phyloP scores from a whole-genome alignment of 768 basidiomycete genomes.

The Calocera cornea region DNA sequence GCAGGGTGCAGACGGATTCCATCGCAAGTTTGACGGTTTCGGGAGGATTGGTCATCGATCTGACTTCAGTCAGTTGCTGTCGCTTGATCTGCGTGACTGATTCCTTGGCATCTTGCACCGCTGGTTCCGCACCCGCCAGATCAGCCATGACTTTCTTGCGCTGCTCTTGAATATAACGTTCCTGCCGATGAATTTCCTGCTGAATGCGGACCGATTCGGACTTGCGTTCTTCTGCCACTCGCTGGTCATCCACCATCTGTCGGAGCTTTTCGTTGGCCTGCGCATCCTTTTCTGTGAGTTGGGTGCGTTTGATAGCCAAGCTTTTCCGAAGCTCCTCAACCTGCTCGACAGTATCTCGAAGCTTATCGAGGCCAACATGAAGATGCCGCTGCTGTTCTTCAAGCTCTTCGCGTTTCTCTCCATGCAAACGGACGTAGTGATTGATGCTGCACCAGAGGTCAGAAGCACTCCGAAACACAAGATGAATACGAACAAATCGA shows the following conservation, averaged over 20 bases:
- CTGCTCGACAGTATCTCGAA: constrained; percentile 87
- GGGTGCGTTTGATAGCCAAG: constrained; percentile 82
- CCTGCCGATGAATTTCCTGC: constrained; percentile 82
- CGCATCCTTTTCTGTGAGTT: constrained; percentile 82
- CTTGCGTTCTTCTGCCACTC: constrained; percentile 98
- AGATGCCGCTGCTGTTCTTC: constrained; percentile 98
- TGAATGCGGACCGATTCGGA: constrained; percentile 92
- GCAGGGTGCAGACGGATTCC: constrained; percentile 93
- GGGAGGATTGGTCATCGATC: constrained; percentile 95
- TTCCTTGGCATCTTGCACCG: constrained; percentile 83
- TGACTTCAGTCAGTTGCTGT: constrained; percentile 90
- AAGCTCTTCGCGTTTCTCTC: constrained; percentile 90
- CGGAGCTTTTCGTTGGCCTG: constrained; percentile 96
- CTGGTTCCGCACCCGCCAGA: constrained; percentile 94
- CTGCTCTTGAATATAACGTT: constrained; percentile 76
- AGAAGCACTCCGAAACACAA: constrained; percentile 1
- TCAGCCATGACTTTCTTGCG: constrained; percentile 83
- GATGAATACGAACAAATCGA: constrained; percentile 73
- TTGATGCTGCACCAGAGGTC: constrained; percentile 52
- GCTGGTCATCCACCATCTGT: constrained; percentile 96
- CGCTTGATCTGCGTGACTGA: constrained; percentile 97
- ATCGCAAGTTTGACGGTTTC: constrained; percentile 95
- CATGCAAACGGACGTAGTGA: constrained; percentile 89
- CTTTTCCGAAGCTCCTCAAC: constrained; percentile 94
- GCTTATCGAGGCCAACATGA: constrained; percentile 94